Percentiles rank a stretch among this genome's conserved stretches.
These are phyloP conservation scores for Dryas integrifolia DNA, from an alignment of 331 rosid species.

Conservation along the genomic window DNA sequence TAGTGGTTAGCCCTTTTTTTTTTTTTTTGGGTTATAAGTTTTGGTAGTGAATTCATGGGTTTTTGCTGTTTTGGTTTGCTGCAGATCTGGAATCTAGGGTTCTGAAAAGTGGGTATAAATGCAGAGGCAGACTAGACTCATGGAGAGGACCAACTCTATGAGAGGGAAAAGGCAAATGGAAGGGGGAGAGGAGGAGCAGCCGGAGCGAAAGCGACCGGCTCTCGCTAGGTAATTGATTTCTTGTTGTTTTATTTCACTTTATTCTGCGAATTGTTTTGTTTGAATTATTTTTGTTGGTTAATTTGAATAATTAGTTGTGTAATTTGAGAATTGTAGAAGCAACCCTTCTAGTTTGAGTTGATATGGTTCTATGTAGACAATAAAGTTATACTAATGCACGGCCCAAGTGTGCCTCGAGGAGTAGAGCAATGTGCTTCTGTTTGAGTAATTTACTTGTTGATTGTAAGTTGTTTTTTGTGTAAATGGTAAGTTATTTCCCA, in stretches of 20 bases:
- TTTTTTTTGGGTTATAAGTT: background rate
- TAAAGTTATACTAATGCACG: background rate
- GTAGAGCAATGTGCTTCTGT: background rate
- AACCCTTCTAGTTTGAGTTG: background rate
- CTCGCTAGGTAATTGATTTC: constrained; percentile 62
- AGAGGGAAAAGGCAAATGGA: constrained; percentile 76
- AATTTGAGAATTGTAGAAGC: background rate
- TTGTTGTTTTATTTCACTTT: background rate
- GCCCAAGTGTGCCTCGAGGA: background rate
- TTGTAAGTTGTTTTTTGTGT: background rate
- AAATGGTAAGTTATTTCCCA: no score
- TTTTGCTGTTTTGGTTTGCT: constrained; percentile 21
- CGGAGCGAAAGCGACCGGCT: constrained; percentile 90
- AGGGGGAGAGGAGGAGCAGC: constrained; percentile 81
- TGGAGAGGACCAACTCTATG: constrained; percentile 56
- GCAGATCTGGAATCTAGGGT: constrained; percentile 43
- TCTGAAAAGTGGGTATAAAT: constrained; percentile 37
- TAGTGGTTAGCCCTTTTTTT: constrained; percentile 8
- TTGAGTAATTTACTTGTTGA: background rate
- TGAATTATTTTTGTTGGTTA: background rate
- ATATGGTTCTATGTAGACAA: background rate
- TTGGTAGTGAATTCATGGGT: constrained; percentile 24
- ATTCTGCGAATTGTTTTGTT: constrained; percentile 23
- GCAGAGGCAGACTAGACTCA: constrained; percentile 61
- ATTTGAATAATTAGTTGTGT: constrained; percentile 1